Base-by-base conservation (phyloP, 345 rosid species). In the Brassica juncea region DNA sequence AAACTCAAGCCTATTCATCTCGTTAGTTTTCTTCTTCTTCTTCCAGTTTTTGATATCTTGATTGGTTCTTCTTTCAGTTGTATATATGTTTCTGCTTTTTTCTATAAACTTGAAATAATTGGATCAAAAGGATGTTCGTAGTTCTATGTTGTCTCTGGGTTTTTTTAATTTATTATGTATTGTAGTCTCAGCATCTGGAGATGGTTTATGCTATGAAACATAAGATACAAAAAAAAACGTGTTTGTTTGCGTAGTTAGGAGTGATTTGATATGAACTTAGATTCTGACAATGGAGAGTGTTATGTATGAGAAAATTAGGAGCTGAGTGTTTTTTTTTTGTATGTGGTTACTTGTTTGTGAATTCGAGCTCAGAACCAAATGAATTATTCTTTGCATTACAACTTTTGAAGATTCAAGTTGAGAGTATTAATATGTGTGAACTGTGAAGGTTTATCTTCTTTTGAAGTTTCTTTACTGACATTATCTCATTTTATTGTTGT, bases 1-100 rank as follows among this genome's bases (percentile, higher is more conserved):
- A 94, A 94, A 76, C 77, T 94, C 66, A 88, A 83, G 12, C 97
- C 98, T 69, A 73, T 86, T 25, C 91, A 94, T 81, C 87, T 94
- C 39, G 98, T 92, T 80, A 83, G 88, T 68, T 31, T 44, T 54
- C 59, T 15, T 35, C 28, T 77, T 37, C 47, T 32, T 73, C n/a
- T 66, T 54, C 42, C 27, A 32, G 2, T 25, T 61, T 73, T 35
- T 49, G n/a, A 60, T 73, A 8, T 73, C 34, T 72, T 60, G 49
- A 35, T 70, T 65, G 27, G 0, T 3, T 35, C 35, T 32, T 32
- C 35, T 32, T 32, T 32, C 35, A 32, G 35, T 5, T 52, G 2
- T 37, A 76, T 25, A 68, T 66, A 7, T 47, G 61, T 52, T 32
- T 73, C 68, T 63, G 66, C 8, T 2, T 14, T 25, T 4, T 7